Percentiles rank a stretch among this genome's conserved stretches.
phyloP scores from a whole-genome alignment of 148 eudicot species.

The Linanthus parryae region DNA sequence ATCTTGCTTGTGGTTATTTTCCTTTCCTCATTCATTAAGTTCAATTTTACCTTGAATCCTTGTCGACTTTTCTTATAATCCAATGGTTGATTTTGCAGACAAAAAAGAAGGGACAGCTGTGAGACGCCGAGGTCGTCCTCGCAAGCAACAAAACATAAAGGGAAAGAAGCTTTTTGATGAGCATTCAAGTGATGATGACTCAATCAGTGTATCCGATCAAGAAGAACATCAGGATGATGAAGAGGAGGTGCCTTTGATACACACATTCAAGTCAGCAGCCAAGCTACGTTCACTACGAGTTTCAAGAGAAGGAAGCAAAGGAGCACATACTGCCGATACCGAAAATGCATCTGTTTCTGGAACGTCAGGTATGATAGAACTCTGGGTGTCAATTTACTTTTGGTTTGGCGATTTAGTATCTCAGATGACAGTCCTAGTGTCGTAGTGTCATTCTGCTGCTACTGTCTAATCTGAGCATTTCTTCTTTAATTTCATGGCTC shows the following conservation, averaged over 20 bases:
- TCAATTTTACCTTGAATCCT: background rate
- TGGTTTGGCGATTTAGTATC: too few relatives aligned
- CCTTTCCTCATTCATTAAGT: background rate
- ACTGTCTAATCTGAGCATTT: too few relatives aligned
- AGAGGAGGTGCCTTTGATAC: constrained; percentile 71
- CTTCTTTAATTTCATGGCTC: too few relatives aligned
- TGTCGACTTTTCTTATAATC: background rate
- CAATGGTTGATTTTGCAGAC: constrained; percentile 34
- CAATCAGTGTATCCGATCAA: constrained; percentile 69
- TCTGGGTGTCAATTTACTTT: too few relatives aligned
- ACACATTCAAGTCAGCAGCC: constrained; percentile 56
- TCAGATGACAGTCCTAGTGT: too few relatives aligned
- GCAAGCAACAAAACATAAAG: constrained; percentile 46
- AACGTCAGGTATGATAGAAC: too few relatives aligned
- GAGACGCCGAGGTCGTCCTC: constrained; percentile 72
- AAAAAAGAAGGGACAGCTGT: constrained; percentile 61
- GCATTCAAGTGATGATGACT: constrained; percentile 85
- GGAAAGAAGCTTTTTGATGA: constrained; percentile 89
- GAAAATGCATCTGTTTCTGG: too few relatives aligned
- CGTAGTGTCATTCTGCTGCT: too few relatives aligned
- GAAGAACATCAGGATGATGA: constrained; percentile 60
- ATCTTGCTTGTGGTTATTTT: background rate
- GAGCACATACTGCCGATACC: too few relatives aligned
- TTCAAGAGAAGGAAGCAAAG: constrained; percentile 33
- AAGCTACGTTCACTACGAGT: constrained; percentile 60